Base-by-base conservation (phyloP, 179 eudicot genomes). In the Beta corolliflora region DNA sequence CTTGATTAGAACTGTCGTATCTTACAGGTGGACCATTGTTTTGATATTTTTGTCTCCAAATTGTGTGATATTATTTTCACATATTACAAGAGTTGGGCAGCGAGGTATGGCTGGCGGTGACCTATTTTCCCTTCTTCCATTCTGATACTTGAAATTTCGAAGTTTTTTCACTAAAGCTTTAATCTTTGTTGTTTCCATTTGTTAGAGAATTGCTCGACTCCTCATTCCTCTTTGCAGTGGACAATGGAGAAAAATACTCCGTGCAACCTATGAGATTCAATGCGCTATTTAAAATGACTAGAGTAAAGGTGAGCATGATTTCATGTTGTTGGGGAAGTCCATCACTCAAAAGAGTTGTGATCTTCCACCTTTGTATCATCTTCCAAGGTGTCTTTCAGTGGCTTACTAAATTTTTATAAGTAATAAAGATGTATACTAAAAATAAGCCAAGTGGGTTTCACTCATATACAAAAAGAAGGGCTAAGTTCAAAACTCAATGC, bases 31-130 rank as follows among this genome's bases (percentile, higher is more conserved):
- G 99, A 96, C 83, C 97, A 93, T 79, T 93, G 98, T 87, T 96
- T 91, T 87, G 99, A 96, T 85, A 84, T 91, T 85, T 92, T 96
- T 88, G 93, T 96, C 75, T 87, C 91, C 54, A 94, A 89, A 86
- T 84, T 94, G 77, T 89, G 94, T 76, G 98, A 94, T 76, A 74
- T 86, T 61, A 88, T 94, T 69, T 96, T 94, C 84, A 94, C 98
- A 66, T 87, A 94, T 88, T 96, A 89, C 92, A 96, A 96, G 88
- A 92, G 98, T 87, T 89, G 94, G 98, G 97, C 98, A 76, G 90
- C 99, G 9, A 94, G 99, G 99, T 96, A 88, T 60, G 55, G 23
- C 65, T 59, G 76, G 59, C 7, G 46, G 15, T 67, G 15, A 65
- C 19, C 50, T 5, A 41, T 0, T 46, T 52, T 74, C 71, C n/a